Percentiles rank a stretch among this genome's conserved stretches.
phyloP scores from a whole-genome alignment of 352 stramenopile species.

The Phytophthora citrophthora region DNA sequence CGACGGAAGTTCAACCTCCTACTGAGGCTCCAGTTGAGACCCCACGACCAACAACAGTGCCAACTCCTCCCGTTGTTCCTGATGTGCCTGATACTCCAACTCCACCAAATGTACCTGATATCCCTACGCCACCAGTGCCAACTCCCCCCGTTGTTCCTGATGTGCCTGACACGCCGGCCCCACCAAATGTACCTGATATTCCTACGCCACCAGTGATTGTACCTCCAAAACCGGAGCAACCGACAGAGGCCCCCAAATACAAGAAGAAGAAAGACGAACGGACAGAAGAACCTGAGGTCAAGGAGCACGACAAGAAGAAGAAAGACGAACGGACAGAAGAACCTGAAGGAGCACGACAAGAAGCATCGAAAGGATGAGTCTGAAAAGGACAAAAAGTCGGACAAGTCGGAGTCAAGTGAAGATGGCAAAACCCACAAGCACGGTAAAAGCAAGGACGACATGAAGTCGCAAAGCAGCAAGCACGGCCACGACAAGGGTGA shows the following conservation, averaged over 20 bases:
- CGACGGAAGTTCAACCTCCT: slow-evolving; percentile 8
- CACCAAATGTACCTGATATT: too few species aligned
- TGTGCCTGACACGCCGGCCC: too few species aligned
- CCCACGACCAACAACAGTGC: slow-evolving; percentile 1
- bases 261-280: slow-evolving; percentile 26
- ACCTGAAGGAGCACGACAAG: slow-evolving; percentile 5
- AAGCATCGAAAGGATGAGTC: slow-evolving; percentile 12
- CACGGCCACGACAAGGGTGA: slow-evolving; percentile 4
- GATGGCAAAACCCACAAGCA: slow-evolving; percentile 16
- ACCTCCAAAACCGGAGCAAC: not conserved
- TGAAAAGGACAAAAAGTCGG: slow-evolving; percentile 15
- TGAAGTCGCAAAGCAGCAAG: slow-evolving; percentile 11
- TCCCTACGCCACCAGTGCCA: slow-evolving; percentile 5
- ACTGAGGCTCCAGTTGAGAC: slow-evolving; percentile 8
- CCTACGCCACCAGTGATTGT: not conserved
- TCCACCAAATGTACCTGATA: slow-evolving; percentile 11
- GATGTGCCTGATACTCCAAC: slow-evolving; percentile 6
- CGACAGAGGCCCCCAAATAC: slow-evolving; percentile 7
- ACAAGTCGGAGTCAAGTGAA: slow-evolving; percentile 11
- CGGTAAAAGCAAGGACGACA: slow-evolving; percentile 8
- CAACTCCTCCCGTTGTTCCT: slow-evolving; percentile 9
- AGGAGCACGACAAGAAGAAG: slow-evolving; percentile 10
- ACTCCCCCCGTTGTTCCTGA: not conserved
- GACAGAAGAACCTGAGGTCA: slow-evolving; percentile 1
- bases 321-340: slow-evolving; percentile 13